These are phyloP conservation scores for Corchorus capsularis DNA, from an alignment of 345 rosid species.

Conservation along the genomic window DNA sequence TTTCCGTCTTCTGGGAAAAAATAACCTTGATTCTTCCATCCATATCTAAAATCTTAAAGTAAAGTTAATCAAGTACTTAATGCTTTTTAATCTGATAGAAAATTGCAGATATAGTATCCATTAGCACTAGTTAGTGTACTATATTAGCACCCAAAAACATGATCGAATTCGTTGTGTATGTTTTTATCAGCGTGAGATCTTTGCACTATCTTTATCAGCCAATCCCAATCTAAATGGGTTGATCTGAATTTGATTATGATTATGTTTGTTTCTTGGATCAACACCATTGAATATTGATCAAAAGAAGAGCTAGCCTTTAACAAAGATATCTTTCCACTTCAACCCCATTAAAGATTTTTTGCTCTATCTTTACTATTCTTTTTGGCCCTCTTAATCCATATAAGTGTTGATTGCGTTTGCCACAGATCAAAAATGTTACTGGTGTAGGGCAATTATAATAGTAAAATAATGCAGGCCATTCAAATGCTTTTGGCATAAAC, in stretches of 20 bases:
- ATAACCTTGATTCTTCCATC: too few species aligned
- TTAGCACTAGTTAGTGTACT: too few species aligned
- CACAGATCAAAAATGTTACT: slow-evolving; percentile 10
- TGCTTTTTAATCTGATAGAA: too few species aligned
- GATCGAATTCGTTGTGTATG: too few species aligned
- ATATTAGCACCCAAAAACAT: too few species aligned
- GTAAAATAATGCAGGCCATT: neutral
- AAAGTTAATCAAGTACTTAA: too few species aligned
- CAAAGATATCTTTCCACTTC: neutral
- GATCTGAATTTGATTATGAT: neutral
- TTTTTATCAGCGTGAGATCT: too few species aligned
- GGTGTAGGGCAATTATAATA: neutral
- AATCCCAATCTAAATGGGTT: too few species aligned
- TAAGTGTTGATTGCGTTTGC: slow-evolving; percentile 1
- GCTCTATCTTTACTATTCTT: neutral
- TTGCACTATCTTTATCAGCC: too few species aligned
- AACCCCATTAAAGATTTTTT: neutral
- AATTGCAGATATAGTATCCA: too few species aligned
- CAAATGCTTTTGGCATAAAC: neutral
- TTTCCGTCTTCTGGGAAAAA: neutral
- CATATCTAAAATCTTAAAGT: too few species aligned
- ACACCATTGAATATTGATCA: neutral
- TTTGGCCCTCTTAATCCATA: neutral
- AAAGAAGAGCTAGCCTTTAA: neutral
- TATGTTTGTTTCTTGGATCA: neutral